Evolutionary conservation across 345 rosid species (phyloP).

Genomic region (Arabidopsis arenosa): DNA sequence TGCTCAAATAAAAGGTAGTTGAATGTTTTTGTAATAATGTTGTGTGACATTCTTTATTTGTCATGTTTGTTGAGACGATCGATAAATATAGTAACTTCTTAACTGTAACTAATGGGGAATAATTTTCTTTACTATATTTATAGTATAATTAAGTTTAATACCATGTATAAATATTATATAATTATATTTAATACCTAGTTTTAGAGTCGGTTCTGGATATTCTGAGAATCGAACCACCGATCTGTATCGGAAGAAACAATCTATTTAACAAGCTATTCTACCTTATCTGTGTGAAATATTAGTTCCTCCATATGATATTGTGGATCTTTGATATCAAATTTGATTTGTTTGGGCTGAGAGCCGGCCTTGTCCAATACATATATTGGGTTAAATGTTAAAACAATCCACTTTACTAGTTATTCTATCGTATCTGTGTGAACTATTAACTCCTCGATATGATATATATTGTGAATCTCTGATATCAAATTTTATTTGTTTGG

Average conservation of each 20-base stretch:
- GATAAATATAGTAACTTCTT: constrained; percentile 17
- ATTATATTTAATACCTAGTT: background rate
- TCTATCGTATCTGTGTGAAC: no score
- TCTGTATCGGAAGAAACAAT: background rate
- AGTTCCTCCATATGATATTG: background rate
- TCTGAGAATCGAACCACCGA: background rate
- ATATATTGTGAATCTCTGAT: no score
- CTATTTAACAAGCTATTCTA: background rate
- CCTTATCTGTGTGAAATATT: background rate
- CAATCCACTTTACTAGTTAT: no score
- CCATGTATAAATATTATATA: background rate
- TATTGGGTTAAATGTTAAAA: no score
- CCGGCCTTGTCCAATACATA: background rate
- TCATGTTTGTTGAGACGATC: constrained; percentile 28
- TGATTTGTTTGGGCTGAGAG: background rate
- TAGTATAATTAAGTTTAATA: background rate
- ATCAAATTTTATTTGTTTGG: no score
- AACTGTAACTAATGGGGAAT: background rate
- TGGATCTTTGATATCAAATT: background rate
- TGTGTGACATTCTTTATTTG: constrained; percentile 32
- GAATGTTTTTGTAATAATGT: background rate
- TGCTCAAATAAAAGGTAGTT: constrained; percentile 1
- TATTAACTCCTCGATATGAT: no score
- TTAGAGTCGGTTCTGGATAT: background rate
- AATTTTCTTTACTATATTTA: no score